These are phyloP conservation scores for Fusarium torulosum DNA, from an alignment of 2,329 filamentous ascomycete species.

Conservation along the genomic window DNA sequence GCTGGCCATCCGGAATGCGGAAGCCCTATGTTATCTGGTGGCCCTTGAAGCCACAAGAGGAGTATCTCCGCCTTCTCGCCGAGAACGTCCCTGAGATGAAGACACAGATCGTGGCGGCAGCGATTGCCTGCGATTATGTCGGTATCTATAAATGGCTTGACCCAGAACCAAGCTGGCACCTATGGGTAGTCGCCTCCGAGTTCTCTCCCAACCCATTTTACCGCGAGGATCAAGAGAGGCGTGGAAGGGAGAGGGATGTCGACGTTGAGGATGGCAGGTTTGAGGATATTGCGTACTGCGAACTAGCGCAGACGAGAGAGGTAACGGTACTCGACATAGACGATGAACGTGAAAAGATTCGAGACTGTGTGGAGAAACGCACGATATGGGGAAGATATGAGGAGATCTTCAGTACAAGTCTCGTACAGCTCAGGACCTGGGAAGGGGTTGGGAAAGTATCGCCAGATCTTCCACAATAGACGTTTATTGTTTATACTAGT, in stretches of 20 bases:
- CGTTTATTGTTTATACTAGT: too few relatives aligned
- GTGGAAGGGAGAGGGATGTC: background rate
- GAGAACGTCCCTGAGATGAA: conserved; percentile 8
- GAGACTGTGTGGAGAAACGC: too few relatives aligned
- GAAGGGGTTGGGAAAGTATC: too few relatives aligned
- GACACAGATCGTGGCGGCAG: background rate
- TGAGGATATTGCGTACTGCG: too few relatives aligned
- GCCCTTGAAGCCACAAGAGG: background rate
- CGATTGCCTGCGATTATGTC: conserved; percentile 11
- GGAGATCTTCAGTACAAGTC: too few relatives aligned
- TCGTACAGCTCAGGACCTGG: too few relatives aligned
- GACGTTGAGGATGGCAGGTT: too few relatives aligned
- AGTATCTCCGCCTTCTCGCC: background rate
- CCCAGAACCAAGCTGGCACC: conserved; percentile 1
- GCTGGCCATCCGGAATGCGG: background rate
- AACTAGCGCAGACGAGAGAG: too few relatives aligned
- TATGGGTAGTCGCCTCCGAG: background rate
- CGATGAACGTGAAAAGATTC: too few relatives aligned
- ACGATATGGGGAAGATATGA: too few relatives aligned
- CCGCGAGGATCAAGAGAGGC: conserved; percentile 6
- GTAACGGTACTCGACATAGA: too few relatives aligned
- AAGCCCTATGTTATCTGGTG: conserved; percentile 24
- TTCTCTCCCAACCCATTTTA: background rate
- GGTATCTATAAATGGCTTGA: background rate
- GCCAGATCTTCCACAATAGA: too few relatives aligned